Evolutionary conservation across 345 rosid genomes (phyloP).

Genomic region (Pistacia atlantica): DNA sequence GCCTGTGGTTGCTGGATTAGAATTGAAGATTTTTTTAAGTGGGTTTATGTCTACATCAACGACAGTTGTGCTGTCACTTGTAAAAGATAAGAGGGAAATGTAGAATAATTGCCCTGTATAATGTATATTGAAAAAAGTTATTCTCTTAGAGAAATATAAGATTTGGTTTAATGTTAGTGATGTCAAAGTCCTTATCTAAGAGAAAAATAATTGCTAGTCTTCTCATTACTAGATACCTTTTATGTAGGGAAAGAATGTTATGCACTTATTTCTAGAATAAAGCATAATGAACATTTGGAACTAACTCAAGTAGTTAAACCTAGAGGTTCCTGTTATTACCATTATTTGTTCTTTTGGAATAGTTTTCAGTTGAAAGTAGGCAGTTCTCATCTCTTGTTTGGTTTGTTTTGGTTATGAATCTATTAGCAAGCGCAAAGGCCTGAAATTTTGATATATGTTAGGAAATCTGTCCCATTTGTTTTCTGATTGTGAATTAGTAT

Average conservation of each 20-base stretch:
- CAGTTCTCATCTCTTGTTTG: neutral
- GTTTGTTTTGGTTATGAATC: neutral
- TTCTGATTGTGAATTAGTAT: neutral
- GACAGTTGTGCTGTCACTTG: neutral
- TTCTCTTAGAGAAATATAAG: neutral
- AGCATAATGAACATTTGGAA: neutral
- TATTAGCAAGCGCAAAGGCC: neutral
- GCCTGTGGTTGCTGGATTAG: neutral
- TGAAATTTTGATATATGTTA: neutral
- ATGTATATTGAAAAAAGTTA: neutral
- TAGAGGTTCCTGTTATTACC: neutral
- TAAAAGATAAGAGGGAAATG: neutral
- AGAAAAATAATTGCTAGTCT: neutral
- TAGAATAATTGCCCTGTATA: neutral
- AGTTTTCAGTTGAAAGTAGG: neutral
- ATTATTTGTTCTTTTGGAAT: neutral
- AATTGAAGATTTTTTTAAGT: neutral
- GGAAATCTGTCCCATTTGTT: neutral
- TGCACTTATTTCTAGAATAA: neutral
- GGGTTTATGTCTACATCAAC: neutral
- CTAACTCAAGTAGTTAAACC: neutral
- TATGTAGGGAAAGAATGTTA: neutral
- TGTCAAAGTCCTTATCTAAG: neutral
- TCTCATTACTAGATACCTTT: neutral
- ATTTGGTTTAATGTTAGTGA: neutral